Percentiles rank a stretch among this genome's conserved stretches.
phyloP scores from a whole-genome alignment of 2,329 filamentous ascomycete genomes.

The Pseudopithomyces maydicus region DNA sequence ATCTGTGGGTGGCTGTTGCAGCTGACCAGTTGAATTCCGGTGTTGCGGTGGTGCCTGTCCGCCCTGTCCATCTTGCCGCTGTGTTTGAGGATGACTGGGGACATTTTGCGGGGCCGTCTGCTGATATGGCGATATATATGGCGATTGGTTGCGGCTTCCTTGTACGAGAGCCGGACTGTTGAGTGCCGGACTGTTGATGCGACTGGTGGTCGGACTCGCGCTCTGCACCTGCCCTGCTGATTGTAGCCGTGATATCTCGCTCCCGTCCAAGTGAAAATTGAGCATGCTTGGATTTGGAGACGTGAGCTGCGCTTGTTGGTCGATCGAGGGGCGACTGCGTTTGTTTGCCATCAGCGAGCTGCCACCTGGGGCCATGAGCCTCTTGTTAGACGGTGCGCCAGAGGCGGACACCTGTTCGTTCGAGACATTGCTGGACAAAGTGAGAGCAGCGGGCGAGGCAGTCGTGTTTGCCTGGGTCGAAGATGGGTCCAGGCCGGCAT shows the following conservation, averaged over 20 bases:
- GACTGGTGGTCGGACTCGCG: conserved; percentile 6
- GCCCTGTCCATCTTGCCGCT: no score
- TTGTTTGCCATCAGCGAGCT: conserved; percentile 1
- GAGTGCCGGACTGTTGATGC: no score
- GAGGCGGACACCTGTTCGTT: neutral
- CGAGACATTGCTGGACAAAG: neutral
- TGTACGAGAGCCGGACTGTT: conserved; percentile 9
- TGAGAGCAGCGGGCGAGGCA: neutral
- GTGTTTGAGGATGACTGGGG: no score
- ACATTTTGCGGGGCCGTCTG: no score
- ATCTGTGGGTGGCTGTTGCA: neutral
- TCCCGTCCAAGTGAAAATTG: neutral
- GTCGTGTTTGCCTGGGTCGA: neutral
- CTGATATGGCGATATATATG: no score
- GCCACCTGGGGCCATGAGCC: neutral
- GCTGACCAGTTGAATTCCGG: conserved; percentile 6
- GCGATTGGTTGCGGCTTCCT: conserved; percentile 1
- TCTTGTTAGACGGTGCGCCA: conserved; percentile 4
- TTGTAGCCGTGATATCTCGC: neutral
- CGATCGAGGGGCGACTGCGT: neutral
- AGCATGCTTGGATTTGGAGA: no score
- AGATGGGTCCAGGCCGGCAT: conserved; percentile 28
- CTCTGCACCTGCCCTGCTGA: conserved; percentile 9
- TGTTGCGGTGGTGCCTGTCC: no score
- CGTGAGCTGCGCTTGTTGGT: neutral